Evolutionary conservation across 108 stramenopile genomes (phyloP).

Genomic region (Skeletonema costatum): DNA sequence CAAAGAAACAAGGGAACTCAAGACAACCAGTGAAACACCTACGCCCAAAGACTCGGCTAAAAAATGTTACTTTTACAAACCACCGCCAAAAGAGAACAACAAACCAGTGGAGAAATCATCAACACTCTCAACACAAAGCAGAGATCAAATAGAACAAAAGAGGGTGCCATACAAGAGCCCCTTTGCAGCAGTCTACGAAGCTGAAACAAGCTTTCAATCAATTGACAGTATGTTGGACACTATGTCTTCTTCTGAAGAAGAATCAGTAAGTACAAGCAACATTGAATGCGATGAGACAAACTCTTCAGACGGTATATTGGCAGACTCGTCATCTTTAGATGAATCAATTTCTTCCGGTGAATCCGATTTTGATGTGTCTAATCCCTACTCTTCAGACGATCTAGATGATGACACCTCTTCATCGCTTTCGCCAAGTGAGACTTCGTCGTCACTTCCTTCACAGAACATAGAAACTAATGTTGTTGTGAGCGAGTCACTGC

Average conservation of each 20-base stretch:
- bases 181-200: background rate
- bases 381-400: background rate
- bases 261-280: background rate
- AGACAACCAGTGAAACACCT: background rate
- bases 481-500: background rate
- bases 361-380: background rate
- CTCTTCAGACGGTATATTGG: background rate
- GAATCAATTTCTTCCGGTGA: background rate
- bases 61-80: constrained; percentile 26
- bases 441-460: background rate
- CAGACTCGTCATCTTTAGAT: background rate
- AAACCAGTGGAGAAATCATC: background rate
- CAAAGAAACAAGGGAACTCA: background rate
- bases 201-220: background rate
- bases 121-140: background rate
- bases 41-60: constrained; percentile 11
- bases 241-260: background rate
- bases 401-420: background rate
- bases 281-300: background rate
- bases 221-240: background rate
- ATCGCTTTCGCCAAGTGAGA: background rate
- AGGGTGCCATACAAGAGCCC: background rate
- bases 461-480: background rate
- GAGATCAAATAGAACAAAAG: background rate
- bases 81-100: background rate